Percentiles rank a stretch among this genome's conserved stretches.
Evolutionary conservation across 1,139 yeast genomes (phyloP).

Genomic region (Nadsonia starkeyi-henricii): DNA sequence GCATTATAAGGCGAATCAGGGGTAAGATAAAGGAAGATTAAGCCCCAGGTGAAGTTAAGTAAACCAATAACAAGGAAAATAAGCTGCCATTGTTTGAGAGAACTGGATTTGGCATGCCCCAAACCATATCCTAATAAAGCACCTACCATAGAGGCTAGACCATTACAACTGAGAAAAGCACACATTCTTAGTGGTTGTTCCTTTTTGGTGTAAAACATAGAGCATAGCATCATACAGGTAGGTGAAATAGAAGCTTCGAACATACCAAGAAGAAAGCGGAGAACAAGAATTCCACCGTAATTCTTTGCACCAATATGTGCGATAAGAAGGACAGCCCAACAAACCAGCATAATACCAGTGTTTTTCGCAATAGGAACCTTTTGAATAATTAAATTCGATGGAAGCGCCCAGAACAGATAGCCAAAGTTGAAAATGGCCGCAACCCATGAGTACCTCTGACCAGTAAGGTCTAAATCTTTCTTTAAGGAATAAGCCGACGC

Average conservation of each 20-base stretch:
- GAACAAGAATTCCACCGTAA: constrained; percentile 36
- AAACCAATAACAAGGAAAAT: constrained; percentile 25
- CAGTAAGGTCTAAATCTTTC: constrained; percentile 24
- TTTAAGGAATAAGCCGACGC: constrained; percentile 51
- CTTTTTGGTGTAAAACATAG: constrained; percentile 39
- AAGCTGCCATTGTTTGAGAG: constrained; percentile 23
- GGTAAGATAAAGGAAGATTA: constrained; percentile 30
- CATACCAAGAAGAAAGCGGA: constrained; percentile 36
- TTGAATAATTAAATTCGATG: constrained; percentile 39
- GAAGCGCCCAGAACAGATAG: constrained; percentile 37
- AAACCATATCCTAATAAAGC: constrained; percentile 26
- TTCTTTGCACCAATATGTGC: constrained; percentile 34
- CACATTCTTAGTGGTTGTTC: constrained; percentile 34
- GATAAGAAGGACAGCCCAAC: constrained; percentile 39
- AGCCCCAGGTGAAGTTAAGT: constrained; percentile 32
- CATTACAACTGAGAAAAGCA: constrained; percentile 13
- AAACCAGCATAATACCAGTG: constrained; percentile 30
- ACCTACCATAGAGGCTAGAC: constrained; percentile 26
- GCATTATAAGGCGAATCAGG: constrained; percentile 46
- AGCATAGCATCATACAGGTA: constrained; percentile 37
- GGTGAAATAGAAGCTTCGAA: constrained; percentile 45
- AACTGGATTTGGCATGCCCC: constrained; percentile 25
- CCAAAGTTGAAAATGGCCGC: constrained; percentile 50
- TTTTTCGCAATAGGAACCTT: constrained; percentile 40
- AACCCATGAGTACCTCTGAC: constrained; percentile 36